Evolutionary conservation across 257 asterid genomes (phyloP).

Genomic region (Solanum peruvianum): DNA sequence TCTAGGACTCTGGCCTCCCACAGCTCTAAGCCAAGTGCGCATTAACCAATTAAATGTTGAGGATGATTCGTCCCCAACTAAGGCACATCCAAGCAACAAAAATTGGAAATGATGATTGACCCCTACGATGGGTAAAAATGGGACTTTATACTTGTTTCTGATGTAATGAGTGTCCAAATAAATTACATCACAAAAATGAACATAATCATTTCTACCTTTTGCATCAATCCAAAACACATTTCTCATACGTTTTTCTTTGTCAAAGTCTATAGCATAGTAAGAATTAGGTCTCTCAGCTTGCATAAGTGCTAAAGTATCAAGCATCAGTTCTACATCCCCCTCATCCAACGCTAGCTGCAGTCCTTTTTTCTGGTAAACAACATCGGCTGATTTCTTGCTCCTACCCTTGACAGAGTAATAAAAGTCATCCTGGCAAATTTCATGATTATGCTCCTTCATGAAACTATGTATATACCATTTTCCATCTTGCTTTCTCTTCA

Average conservation of each 20-base stretch:
- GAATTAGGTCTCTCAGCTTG: slow-evolving; percentile 35
- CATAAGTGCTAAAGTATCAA: slow-evolving; percentile 24
- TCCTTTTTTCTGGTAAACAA: slow-evolving; percentile 12
- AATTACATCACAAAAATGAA: slow-evolving; percentile 30
- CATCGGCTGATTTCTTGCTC: slow-evolving; percentile 4
- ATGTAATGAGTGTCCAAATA: slow-evolving; percentile 32
- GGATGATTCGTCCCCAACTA: slow-evolving; percentile 26
- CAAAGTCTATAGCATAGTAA: slow-evolving; percentile 27
- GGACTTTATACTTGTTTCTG: slow-evolving; percentile 20
- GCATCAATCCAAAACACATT: slow-evolving; percentile 34
- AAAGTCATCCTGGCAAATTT: slow-evolving; percentile 17
- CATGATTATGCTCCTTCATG: slow-evolving; percentile 38
- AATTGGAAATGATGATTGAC: slow-evolving; percentile 40
- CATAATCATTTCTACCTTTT: slow-evolving; percentile 29
- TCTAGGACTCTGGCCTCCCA: slow-evolving; percentile 22
- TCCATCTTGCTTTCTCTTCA: slow-evolving; percentile 32
- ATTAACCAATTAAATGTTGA: slow-evolving; percentile 29
- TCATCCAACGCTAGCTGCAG: slow-evolving; percentile 24
- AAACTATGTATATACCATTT: slow-evolving; percentile 32
- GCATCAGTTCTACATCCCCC: slow-evolving; percentile 21
- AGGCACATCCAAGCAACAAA: slow-evolving; percentile 40
- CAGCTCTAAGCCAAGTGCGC: slow-evolving; percentile 45
- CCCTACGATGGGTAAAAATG: slow-evolving; percentile 35
- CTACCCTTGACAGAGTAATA: slow-evolving; percentile 19
- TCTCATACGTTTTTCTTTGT: slow-evolving; percentile 15